phyloP scores from a whole-genome alignment of 768 basidiomycete genomes.

The Podaxis sp. region DNA sequence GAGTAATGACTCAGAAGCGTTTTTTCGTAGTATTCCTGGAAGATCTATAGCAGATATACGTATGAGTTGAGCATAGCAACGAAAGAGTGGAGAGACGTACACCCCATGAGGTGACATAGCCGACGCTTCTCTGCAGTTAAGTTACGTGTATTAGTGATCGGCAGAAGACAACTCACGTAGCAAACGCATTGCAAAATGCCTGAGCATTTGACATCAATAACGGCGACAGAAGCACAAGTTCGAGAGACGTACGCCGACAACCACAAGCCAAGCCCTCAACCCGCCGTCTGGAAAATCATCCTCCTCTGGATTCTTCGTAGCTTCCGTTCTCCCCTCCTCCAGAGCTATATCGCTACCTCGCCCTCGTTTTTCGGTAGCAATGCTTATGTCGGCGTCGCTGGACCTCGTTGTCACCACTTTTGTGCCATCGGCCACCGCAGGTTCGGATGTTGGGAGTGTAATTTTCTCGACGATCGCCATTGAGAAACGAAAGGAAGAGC shows the following conservation, averaged over 20 bases:
- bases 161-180: constrained; percentile 37
- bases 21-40: constrained; percentile 71
- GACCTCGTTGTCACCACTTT: not conserved
- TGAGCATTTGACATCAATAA: constrained; percentile 14
- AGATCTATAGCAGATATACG: constrained; percentile 42
- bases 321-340: not conserved
- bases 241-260: constrained; percentile 36
- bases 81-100: constrained; percentile 37
- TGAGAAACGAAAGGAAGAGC: not conserved
- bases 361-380: not conserved
- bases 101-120: constrained; percentile 75
- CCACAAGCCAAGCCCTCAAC: constrained; percentile 43
- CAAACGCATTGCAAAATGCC: constrained; percentile 48
- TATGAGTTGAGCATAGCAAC: not conserved
- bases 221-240: not conserved
- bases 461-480: not conserved
- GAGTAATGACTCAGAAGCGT: constrained; percentile 46
- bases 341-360: too few relatives aligned
- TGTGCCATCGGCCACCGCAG: not conserved
- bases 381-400: not conserved
- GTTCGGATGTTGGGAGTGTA: not conserved
- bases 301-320: not conserved
- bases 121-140: constrained; percentile 40
- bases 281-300: constrained; percentile 46
- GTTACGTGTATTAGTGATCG: constrained; percentile 16